Evolutionary conservation across 2,329 filamentous ascomycete genomes (phyloP).

Genomic region (Kalmusia sp.): DNA sequence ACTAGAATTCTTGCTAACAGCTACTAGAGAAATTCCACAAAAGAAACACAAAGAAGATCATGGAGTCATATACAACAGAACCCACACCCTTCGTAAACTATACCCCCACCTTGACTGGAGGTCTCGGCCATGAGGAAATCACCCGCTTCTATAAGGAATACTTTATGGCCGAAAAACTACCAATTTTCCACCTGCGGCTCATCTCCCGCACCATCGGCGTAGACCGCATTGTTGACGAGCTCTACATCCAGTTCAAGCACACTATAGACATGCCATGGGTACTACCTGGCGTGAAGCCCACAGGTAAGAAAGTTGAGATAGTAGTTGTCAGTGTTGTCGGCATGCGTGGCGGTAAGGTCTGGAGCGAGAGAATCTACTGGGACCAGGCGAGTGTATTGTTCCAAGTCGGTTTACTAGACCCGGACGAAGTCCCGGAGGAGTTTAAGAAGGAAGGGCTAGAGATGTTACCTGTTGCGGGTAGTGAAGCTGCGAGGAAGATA

Average conservation of each 20-base stretch:
- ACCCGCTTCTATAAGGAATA: conserved; percentile 62
- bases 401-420: conserved; percentile 64
- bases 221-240: conserved; percentile 68
- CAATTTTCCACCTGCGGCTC: conserved; percentile 60
- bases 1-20: conserved; percentile 9
- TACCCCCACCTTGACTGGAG: conserved; percentile 56
- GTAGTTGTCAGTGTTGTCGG: conserved; percentile 64
- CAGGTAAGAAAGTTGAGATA: conserved; percentile 63
- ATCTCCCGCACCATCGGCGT: conserved; percentile 65
- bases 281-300: conserved; percentile 64
- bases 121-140: conserved; percentile 51
- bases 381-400: conserved; percentile 68
- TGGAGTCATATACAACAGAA: conserved; percentile 45
- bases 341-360: conserved; percentile 60
- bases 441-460: conserved; percentile 54
- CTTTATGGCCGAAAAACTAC: conserved; percentile 58
- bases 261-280: conserved; percentile 65
- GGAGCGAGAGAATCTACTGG: conserved; percentile 67
- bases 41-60: conserved; percentile 44
- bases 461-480: conserved; percentile 55
- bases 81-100: conserved; percentile 51
- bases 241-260: conserved; percentile 64
- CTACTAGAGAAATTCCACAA: conserved; percentile 44
- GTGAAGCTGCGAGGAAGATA: conserved; percentile 56
- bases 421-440: conserved; percentile 59